phyloP scores from a whole-genome alignment of 495 filamentous ascomycete species.

The Entonaema liquescens region DNA sequence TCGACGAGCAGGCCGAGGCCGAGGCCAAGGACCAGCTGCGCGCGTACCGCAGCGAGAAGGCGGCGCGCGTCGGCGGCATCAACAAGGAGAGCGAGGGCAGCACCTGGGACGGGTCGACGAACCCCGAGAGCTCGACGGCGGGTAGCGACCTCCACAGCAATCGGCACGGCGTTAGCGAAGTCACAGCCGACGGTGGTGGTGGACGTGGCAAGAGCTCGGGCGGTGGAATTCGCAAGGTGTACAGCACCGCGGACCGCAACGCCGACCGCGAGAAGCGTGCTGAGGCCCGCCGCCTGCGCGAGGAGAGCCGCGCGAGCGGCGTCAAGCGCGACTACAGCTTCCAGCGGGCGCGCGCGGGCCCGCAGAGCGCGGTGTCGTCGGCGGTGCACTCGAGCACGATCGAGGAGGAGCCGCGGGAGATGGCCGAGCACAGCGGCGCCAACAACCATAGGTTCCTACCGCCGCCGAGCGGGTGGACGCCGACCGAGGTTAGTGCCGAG shows the following conservation, averaged over 20 bases:
- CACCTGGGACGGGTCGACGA: constrained; percentile 70
- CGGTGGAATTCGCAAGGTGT: constrained; percentile 64
- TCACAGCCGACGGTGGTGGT: constrained; percentile 16
- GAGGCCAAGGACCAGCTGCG: constrained; percentile 68
- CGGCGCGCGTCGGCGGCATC: constrained; percentile 84
- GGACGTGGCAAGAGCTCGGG: constrained; percentile 6
- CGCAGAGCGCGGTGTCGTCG: constrained; percentile 17
- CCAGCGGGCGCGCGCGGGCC: constrained; percentile 46
- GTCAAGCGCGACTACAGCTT: constrained; percentile 60
- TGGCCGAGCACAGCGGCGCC: constrained; percentile 6
- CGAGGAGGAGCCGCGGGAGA: constrained; percentile 28
- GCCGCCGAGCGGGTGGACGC: constrained; percentile 65
- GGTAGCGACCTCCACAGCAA: constrained; percentile 61
- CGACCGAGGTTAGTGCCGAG: constrained; percentile 60
- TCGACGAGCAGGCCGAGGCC: constrained; percentile 70
- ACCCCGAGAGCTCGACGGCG: constrained; percentile 60
- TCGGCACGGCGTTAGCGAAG: constrained; percentile 55
- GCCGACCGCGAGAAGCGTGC: constrained; percentile 53
- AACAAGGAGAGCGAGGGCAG: constrained; percentile 80
- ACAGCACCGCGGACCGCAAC: constrained; percentile 59
- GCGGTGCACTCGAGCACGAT: constrained; percentile 34
- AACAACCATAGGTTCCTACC: constrained; percentile 37
- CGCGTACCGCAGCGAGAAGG: constrained; percentile 82
- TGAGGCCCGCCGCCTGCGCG: constrained; percentile 57
- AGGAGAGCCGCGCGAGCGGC: constrained; percentile 48